Percentiles rank a stretch among this genome's conserved stretches.
Evolutionary conservation across 306 rosid species (phyloP).

Genomic region (Malus domestica): DNA sequence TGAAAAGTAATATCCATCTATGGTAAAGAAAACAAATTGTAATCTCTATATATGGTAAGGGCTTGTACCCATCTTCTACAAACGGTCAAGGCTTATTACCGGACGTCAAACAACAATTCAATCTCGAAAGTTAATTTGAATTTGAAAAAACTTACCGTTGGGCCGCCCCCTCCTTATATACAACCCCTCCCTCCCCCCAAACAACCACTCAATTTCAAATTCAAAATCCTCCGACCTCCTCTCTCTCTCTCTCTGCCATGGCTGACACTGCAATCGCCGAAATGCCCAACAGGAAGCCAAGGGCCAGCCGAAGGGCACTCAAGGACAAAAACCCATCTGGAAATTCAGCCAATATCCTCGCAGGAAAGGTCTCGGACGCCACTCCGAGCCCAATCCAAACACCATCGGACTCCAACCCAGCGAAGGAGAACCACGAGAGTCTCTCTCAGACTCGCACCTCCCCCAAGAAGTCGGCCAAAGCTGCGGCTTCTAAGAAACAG

Average conservation of each 20-base stretch:
- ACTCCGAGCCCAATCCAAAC: conserved; percentile 3
- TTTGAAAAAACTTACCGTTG: conserved; percentile 63
- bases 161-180: conserved; percentile 17
- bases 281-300: conserved; percentile 39
- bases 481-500: conserved; percentile 49
- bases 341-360: conserved; percentile 25
- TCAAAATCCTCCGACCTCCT: conserved; percentile 1
- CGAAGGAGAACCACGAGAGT: conserved; percentile 38
- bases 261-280: conserved; percentile 36
- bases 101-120: conserved; percentile 13
- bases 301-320: conserved; percentile 48
- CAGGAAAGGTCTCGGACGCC: conserved; percentile 22
- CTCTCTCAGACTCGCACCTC: conserved; percentile 34
- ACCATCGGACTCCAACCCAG: background rate
- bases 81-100: conserved; percentile 25
- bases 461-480: conserved; percentile 38
- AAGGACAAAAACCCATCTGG: conserved; percentile 52
- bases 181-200: background rate
- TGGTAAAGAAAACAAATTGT: background rate
- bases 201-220: background rate
- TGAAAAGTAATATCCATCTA: no score
- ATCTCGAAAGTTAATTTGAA: conserved; percentile 21
- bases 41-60: background rate
- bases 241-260: conserved; percentile 32
- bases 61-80: background rate